Evolutionary conservation across 2,329 filamentous ascomycete species (phyloP), one percentile per base, ranked within the genome.

Genomic region (Curvularia verruculosa): DNA sequence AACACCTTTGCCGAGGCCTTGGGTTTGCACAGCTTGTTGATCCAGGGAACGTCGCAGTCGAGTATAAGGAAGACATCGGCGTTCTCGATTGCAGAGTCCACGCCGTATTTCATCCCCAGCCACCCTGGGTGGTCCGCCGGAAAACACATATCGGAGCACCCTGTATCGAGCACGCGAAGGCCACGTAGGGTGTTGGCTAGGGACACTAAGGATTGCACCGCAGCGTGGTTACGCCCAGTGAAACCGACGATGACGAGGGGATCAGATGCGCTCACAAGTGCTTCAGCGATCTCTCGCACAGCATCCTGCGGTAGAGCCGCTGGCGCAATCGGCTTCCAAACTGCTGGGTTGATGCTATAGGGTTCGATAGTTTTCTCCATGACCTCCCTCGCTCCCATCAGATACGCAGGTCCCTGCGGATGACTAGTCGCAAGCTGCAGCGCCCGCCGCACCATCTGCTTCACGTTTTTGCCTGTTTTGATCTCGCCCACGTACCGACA

Each of bases 41-140:
- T 92, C 92, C 92, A 97, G 0, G 93, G 93, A 0, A 96, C 92
- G 70, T 97, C 93, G 63, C 92, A 95, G 75, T 97, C 90, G 26
- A 96, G 72, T 2, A 96, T 88, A 1, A 97, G 65, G 56, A 97
- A 95, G 12, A 92, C 85, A 73, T 96, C 93, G 0, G 93, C 91
- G 0, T 86, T 86, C 56, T 83, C 84, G 71, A 96, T 90, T 37
- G 83, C 81, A 1, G 90, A 85, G 50, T 96, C 89, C 3, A 84
- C 82, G 3, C 91, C 91, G 66, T 88, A 96, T 43, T 87, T 83
- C 49, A 95, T 75, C 2, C 93, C 79, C 1, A 83, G 75, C 80
- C 80, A 83, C 6, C 74, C 80, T 2, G 78, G 86, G 66, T 92
- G 89, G 52, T 75, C 73, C 19, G 72, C 75, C 37, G 65, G 90